A percentile compares a stretch with the other conserved stretches of the same genome.
Evolutionary conservation across 352 stramenopile species (phyloP).

Genomic region (Pythium periplocum): DNA sequence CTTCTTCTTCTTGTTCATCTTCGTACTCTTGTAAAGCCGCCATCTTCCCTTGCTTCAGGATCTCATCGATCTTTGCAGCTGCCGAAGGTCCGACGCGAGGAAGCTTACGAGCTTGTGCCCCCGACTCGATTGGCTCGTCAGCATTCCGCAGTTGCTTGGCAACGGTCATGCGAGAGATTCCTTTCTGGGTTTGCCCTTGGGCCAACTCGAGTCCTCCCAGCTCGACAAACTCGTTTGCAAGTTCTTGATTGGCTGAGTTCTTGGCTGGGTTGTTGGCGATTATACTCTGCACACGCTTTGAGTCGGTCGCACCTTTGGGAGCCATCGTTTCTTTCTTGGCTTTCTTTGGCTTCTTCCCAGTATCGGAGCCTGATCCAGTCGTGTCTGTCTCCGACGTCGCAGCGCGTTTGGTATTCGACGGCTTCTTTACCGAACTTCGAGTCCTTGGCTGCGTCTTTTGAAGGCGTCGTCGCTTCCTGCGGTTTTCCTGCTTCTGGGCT

Average conservation of each 20-base stretch:
- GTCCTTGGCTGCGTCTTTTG: slow-evolving; percentile 2
- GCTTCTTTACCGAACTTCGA: no score
- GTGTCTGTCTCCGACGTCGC: background rate
- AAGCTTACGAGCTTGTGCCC: slow-evolving; percentile 17
- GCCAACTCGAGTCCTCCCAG: slow-evolving; percentile 27
- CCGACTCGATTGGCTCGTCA: slow-evolving; percentile 22
- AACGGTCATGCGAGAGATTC: slow-evolving; percentile 33
- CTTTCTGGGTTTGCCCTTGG: slow-evolving; percentile 29
- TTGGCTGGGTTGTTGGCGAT: slow-evolving; percentile 32
- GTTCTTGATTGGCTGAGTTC: slow-evolving; percentile 27
- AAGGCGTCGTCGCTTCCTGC: slow-evolving; percentile 18
- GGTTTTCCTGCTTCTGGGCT: slow-evolving; percentile 29
- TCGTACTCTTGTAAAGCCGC: slow-evolving; percentile 17
- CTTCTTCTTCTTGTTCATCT: background rate
- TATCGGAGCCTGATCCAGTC: background rate
- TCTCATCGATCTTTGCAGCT: slow-evolving; percentile 34
- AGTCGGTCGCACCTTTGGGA: background rate
- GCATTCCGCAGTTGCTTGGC: slow-evolving; percentile 34
- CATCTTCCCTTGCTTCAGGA: slow-evolving; percentile 29
- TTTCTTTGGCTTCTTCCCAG: slow-evolving; percentile 1
- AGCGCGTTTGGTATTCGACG: background rate
- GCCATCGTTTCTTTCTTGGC: background rate
- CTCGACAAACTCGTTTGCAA: slow-evolving; percentile 42
- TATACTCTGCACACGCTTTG: slow-evolving; percentile 20
- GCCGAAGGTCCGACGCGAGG: slow-evolving; percentile 26